Base-by-base conservation (phyloP, 208 protist genomes). In the Leishmania lainsoni region DNA sequence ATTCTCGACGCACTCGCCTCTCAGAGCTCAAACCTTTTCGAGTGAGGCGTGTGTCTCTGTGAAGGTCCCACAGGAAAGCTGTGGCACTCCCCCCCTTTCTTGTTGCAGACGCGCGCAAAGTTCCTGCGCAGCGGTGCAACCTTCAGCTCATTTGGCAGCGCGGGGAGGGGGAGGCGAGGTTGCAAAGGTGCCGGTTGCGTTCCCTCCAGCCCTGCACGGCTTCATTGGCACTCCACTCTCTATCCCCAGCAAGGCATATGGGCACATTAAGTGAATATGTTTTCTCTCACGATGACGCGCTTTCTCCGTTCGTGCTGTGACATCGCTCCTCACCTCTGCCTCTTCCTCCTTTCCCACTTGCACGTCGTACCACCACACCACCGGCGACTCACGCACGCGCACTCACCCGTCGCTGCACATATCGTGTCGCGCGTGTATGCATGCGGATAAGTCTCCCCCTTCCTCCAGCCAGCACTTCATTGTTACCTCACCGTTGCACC, bases 301-400 rank as follows among this genome's bases (percentile, higher is more conserved):
- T 52, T 32, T 35, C 56, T 54, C 63, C 8, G 29, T 45, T 32
- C 56, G 16, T 54, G 42, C 48, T 49, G 20, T 72, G 39, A 39
- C 66, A 20, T 35, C 48, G 9, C 20, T 20, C 12, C 1, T 22
- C n/a, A n/a, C 48, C 48, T 75, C 70, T 29, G 51, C 58, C 52
- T 54, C n/a, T 69, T 49, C 75, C 39, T 26, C n/a, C 51, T 70
- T 56, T 63, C 54, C 42, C 76, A 56, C 49, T 69, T 84, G 51
- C 78, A 14, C 17, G 20, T 72, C 35, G 17, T 72, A 5, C 20
- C 9, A 72, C 22, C 42, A 26, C 42, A 72, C 68, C 22, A n/a
- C 20, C 26, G 68, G 6, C 22, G n/a, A 32, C 26, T 26, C 68
- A 52, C 68, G 6, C 68, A 52, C 42, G 42, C 8, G 16, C 66